Evolutionary conservation across 2,329 filamentous ascomycete species (phyloP), one percentile per base, ranked within the genome.

Genomic region (Cladophialophora carrionii): DNA sequence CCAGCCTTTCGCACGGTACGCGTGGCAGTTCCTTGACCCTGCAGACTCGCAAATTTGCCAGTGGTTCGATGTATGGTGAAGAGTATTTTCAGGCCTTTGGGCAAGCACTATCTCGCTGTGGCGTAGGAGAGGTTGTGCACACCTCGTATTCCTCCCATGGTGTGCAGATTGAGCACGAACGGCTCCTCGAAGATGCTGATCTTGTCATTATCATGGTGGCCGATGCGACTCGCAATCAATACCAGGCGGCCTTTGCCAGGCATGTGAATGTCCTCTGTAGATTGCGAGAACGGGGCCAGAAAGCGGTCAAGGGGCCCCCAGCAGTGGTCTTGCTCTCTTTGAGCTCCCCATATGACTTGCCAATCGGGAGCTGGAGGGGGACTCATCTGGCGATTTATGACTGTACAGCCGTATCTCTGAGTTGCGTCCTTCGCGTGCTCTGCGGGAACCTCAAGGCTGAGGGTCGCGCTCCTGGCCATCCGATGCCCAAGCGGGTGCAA

Each of bases 371-470:
- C 70, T 88, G 87, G 0, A 93, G 97, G 49, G 90, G 90, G 5
- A 96, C 93, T 1, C 96, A 96, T 73, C 84, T 97, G 49, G 97
- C 93, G 80, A 96, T 92, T 0, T 97, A 96, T 76, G 93, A 97
- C 78, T 96, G 96, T 73, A 97, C 93, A 0, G 93, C 96, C 72
- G 94, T 90, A 6, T 92, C 93, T 22, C 86, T 96, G 79, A 88
- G 89, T 66, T 91, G 92, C 0, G 80, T 96, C 4, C 91, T 95
- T 22, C 88, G 91, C 63, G 89, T 91, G 0, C 79, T 97, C 0
- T 93, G 93, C 71, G 93, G 93, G 10, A 91, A 95, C 65, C 75
- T 87, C 24, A 78, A 79, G 1, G 82, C 85, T 0, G 81, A 80
- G 5, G 85, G 85, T 14, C 78, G 79, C 9, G 73, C 87, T 9